Evolutionary conservation across 495 filamentous ascomycete species (phyloP).

Genomic region (Pseudomonodictys pantanalensis): DNA sequence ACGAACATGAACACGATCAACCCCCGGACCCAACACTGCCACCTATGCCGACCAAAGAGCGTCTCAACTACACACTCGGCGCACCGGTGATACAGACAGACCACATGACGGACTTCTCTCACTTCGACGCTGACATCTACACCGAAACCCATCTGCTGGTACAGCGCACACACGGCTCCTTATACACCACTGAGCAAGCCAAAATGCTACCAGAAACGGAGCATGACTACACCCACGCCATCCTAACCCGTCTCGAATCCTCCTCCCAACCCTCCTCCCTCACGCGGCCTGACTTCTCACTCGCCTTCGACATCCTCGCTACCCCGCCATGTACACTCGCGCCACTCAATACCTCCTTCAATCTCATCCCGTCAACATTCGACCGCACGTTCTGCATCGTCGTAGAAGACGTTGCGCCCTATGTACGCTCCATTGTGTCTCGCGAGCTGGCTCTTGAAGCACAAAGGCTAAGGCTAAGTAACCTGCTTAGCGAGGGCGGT

Average conservation of each 20-base stretch:
- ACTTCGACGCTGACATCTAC: constrained; percentile 32
- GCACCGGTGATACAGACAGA: constrained; percentile 59
- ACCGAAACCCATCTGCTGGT: constrained; percentile 29
- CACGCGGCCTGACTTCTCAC: constrained; percentile 23
- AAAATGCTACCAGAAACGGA: neutral
- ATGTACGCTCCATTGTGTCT: constrained; percentile 72
- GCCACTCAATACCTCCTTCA: constrained; percentile 38
- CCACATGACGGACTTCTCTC: constrained; percentile 43
- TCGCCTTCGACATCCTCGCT: constrained; percentile 26
- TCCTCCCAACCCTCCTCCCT: too few species aligned
- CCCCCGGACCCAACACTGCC: constrained; percentile 62
- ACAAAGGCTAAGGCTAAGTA: constrained; percentile 61
- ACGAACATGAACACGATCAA: constrained; percentile 38
- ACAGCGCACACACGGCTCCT: constrained; percentile 24
- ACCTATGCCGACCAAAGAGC: constrained; percentile 55
- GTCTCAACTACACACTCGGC: constrained; percentile 63
- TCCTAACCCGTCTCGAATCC: too few species aligned
- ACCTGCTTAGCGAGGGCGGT: constrained; percentile 56
- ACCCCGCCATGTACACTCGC: constrained; percentile 5
- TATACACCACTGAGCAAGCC: neutral
- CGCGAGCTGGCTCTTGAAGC: constrained; percentile 69
- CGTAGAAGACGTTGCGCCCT: constrained; percentile 76
- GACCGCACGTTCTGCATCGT: constrained; percentile 64
- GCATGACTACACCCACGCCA: constrained; percentile 38
- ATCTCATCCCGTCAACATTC: constrained; percentile 59